These are phyloP conservation scores for Tilletia indica DNA, from an alignment of 1,284 basidiomycete species.

Conservation along the genomic window DNA sequence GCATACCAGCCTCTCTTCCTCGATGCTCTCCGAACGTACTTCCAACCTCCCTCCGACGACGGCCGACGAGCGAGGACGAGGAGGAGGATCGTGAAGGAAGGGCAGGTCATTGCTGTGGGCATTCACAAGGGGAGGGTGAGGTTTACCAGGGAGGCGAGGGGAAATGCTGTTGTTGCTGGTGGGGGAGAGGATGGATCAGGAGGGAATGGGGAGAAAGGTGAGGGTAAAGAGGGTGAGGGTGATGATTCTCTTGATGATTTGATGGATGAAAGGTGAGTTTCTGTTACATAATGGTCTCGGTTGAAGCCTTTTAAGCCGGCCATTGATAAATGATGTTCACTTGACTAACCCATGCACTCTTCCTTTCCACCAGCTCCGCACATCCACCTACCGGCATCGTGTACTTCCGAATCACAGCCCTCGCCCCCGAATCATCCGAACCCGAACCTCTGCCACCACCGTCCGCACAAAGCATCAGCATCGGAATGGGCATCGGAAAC, in stretches of 20 bases:
- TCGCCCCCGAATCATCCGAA: slow-evolving; percentile 63
- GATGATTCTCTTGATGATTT: background rate
- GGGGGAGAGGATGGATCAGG: slow-evolving; percentile 54
- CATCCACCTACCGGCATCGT: slow-evolving; percentile 59
- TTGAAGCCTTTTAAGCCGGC: background rate
- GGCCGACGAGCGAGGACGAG: slow-evolving; percentile 19
- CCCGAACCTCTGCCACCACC: slow-evolving; percentile 56
- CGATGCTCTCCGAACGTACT: slow-evolving; percentile 68
- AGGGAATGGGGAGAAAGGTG: slow-evolving; percentile 18
- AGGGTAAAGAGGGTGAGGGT: slow-evolving; percentile 9
- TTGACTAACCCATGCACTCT: background rate
- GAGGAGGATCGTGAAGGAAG: slow-evolving; percentile 70
- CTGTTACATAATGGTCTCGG: background rate
- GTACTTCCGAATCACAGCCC: slow-evolving; percentile 76
- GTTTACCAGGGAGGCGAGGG: slow-evolving; percentile 37
- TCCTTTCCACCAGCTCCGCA: background rate
- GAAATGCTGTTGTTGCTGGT: slow-evolving; percentile 34
- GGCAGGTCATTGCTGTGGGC: slow-evolving; percentile 75
- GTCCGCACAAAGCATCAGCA: background rate
- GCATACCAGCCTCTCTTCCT: slow-evolving; percentile 72
- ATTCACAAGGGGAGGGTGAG: slow-evolving; percentile 62
- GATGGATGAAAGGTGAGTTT: background rate
- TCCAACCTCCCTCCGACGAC: slow-evolving; percentile 58
- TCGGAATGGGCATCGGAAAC: background rate
- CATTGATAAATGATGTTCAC: background rate